Percentiles rank a stretch among this genome's conserved stretches.
Conservation (phyloP, 495 filamentous ascomycete genomes). For the Penicillium turbatum region DNA sequence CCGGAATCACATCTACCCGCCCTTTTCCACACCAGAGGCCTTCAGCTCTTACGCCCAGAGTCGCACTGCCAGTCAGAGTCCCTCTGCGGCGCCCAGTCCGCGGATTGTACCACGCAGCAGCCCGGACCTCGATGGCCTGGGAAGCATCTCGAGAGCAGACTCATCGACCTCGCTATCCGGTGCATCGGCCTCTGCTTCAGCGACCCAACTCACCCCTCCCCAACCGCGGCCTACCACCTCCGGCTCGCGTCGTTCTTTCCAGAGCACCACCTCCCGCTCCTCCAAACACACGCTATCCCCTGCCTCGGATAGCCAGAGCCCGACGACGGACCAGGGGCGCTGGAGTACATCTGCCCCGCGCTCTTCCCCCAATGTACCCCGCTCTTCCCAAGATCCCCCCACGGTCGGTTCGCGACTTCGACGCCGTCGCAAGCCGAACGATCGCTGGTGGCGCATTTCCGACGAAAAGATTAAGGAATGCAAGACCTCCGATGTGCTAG, state of each 20-base stretch:
- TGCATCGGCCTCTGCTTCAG: conserved; percentile 21
- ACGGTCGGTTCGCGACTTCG: conserved; percentile 38
- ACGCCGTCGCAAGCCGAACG: conserved; percentile 55
- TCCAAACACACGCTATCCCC: conserved; percentile 22
- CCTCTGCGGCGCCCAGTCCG: conserved; percentile 43
- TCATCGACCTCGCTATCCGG: conserved; percentile 44
- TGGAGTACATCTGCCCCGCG: conserved; percentile 30
- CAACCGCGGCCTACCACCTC: conserved; percentile 38
- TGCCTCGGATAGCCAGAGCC: conserved; percentile 26
- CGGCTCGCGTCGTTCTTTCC: conserved; percentile 35
- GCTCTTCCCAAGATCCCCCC: conserved; percentile 20
- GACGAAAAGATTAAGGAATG: conserved; percentile 96
- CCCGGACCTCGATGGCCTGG: conserved; percentile 26
- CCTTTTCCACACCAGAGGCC: conserved; percentile 75
- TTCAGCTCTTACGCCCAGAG: conserved; percentile 69
- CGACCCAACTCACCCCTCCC: conserved; percentile 28
- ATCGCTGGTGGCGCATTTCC: conserved; percentile 96
- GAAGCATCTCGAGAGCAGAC: conserved; percentile 32
- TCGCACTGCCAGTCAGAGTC: conserved; percentile 45
- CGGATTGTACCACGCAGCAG: conserved; percentile 28
- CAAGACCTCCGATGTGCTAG: conserved; percentile 82
- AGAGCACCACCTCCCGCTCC: conserved; percentile 33
- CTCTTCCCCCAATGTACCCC: conserved; percentile 24
- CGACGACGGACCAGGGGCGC: conserved; percentile 25
- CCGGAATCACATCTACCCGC: conserved; percentile 70